Conservation (phyloP, 148 eudicot species). For the Pouteria glomerata region DNA sequence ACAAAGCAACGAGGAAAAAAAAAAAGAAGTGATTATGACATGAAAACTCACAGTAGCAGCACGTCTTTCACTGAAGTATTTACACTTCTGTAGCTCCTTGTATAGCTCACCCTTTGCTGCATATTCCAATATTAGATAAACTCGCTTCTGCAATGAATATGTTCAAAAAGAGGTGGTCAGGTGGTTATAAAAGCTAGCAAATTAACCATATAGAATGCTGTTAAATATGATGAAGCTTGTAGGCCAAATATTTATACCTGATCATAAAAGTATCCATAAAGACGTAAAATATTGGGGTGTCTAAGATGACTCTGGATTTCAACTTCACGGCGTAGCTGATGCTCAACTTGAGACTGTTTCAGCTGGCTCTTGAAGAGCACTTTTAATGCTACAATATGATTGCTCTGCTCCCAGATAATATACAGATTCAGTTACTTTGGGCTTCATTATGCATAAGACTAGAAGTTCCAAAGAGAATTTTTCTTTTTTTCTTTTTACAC, state of each 20-base stretch:
- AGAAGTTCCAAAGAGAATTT: no score
- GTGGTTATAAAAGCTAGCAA: slow-evolving; percentile 12
- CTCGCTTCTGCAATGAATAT: slow-evolving; percentile 65
- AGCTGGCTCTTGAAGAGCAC: slow-evolving; percentile 85
- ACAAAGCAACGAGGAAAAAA: no score
- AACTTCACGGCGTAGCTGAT: slow-evolving; percentile 87
- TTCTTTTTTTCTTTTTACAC: no score
- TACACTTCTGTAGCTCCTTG: slow-evolving; percentile 78
- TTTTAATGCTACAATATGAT: slow-evolving; percentile 85
- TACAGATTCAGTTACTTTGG: background rate
- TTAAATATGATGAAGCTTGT: background rate
- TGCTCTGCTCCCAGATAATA: slow-evolving; percentile 57
- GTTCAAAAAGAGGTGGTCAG: background rate
- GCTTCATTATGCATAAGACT: no score
- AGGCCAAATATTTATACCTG: slow-evolving; percentile 33
- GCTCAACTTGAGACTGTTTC: slow-evolving; percentile 92
- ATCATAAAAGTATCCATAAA: slow-evolving; percentile 85
- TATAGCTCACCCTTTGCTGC: slow-evolving; percentile 96
- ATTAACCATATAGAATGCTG: background rate
- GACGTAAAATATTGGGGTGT: slow-evolving; percentile 76
- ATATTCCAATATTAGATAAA: slow-evolving; percentile 86
- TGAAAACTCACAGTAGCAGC: slow-evolving; percentile 61
- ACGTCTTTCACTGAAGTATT: slow-evolving; percentile 69
- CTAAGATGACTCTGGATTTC: slow-evolving; percentile 95
- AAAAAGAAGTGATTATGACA: background rate